Evolutionary conservation across 805 yeast genomes (phyloP), one percentile per base, ranked within the genome.

Genomic region (Zygosaccharomyces rouxii): DNA sequence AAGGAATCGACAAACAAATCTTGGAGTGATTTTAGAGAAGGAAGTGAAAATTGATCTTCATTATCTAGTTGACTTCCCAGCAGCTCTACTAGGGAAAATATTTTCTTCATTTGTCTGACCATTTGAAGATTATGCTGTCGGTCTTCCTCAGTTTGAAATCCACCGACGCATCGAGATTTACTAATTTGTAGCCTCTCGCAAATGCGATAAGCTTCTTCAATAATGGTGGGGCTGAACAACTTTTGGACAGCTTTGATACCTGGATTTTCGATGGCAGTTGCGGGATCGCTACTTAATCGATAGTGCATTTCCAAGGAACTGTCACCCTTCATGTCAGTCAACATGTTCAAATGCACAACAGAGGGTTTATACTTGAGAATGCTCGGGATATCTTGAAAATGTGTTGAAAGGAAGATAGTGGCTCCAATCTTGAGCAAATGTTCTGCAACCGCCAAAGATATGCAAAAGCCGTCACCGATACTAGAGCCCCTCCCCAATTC

Each of bases 401-500:
- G 81, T 0, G 80, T 75, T 3, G 77, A 66, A 11, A 74, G 50
- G 49, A 73, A 70, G 0, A 72, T 70, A 0, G 66, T 60, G 19
- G 70, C 59, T 4, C 54, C 53, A 0, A 58, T 52, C 1, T 48
- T 45, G 0, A 70, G 51, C 10, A 76, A 52, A 41, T 63, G 61
- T 50, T 77, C 78, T 21, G 71, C 58, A 2, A 72, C 69, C 5
- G 78, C 75, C 22, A 72, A 62, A 2, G 79, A 73, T 2, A 80
- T 70, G 1, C 83, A 69, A 44, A 78, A 73, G 0, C 84, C 83
- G 56, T 80, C 83, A 7, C 70, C 70, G 7, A 69, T 60, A 35
- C 76, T 71, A 1, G 80, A 63, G 28, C 82, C 81, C 38, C 83
- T 64, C 1, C 84, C 84, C 25, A 80, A 58, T 48, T 80, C 84